phyloP scores from a whole-genome alignment of 441 rosid genomes.

The Erodium chrysanthum region DNA sequence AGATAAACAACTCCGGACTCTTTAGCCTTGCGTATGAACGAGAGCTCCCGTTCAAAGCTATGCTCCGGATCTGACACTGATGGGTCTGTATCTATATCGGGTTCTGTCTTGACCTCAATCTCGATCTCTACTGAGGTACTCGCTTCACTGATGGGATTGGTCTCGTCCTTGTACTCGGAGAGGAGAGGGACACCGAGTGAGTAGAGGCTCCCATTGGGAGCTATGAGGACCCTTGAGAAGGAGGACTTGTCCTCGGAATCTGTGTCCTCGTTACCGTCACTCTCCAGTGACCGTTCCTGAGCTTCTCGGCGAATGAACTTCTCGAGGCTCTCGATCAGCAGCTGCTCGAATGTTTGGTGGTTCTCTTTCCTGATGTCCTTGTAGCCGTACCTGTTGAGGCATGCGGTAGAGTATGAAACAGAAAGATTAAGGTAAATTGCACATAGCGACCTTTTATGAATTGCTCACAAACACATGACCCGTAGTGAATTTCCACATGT shows the following conservation, averaged over 20 bases:
- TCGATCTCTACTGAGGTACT: constrained; percentile 44
- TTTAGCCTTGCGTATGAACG: constrained; percentile 80
- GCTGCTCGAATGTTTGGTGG: constrained; percentile 88
- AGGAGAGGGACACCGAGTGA: constrained; percentile 76
- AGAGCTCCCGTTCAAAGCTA: constrained; percentile 83
- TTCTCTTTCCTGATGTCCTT: constrained; percentile 90
- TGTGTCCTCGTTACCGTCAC: constrained; percentile 62
- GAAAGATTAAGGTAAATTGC: too few relatives aligned
- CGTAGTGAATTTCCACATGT: too few relatives aligned
- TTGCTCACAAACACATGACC: too few relatives aligned
- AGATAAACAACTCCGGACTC: constrained; percentile 95
- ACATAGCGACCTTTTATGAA: not conserved
- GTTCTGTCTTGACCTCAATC: too few relatives aligned
- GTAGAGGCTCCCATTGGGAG: constrained; percentile 82
- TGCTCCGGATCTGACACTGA: constrained; percentile 51
- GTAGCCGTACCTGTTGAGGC: constrained; percentile 71
- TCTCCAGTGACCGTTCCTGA: constrained; percentile 79
- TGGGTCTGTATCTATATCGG: constrained; percentile 33
- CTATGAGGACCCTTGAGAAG: constrained; percentile 55
- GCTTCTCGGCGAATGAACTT: constrained; percentile 91
- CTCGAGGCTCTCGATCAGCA: constrained; percentile 96
- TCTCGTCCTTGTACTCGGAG: constrained; percentile 45
- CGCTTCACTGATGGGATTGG: constrained; percentile 37
- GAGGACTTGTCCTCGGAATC: constrained; percentile 54
- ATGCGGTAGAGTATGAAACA: too few relatives aligned